Evolutionary conservation across 192 early-diverging fungal genomes (phyloP), one percentile per base, ranked within the genome.

Genomic region (Entomortierella beljakovae): DNA sequence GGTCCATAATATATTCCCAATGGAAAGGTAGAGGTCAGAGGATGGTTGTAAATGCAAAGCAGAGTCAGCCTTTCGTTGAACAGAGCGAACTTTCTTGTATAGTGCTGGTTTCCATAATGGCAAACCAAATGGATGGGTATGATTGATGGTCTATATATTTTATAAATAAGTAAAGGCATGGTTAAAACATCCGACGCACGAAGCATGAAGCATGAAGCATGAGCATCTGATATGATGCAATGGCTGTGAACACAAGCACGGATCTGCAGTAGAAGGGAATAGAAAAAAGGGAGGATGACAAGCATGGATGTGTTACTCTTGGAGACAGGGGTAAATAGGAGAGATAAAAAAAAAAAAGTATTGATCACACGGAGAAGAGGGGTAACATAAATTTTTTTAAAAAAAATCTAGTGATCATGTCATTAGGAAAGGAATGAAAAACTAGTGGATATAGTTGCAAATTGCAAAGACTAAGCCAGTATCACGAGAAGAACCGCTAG

Each of bases 81-180:
- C 93, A 18, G 93, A 92, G 16, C 97, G 92, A 11, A 90, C 87
- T 76, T 99, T 99, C 58, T 94, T 94, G 87, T 97, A 99, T n/a
- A 99, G 86, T 13, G 96, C 95, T 26, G 95, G 95, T 81, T 99
- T 99, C 97, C 97, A 99, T 26, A 99, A 86, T 34, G 92, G 93
- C 50, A 99, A 76, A 34, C 97, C 97, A 71, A 99, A 99, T 22
- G 96, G 96, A 84, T 97, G 95, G 7, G 85, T 82, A 31, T 85
- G 88, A 76, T 95, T 95, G 64, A 95, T 88, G 22, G 88, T 90
- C 88, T 94, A 84, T 56, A 20, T n/a, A n/a, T n/a, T n/a, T n/a
- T n/a, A n/a, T n/a, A n/a, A n/a, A 20, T 16, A 15, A 16, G 11
- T 20, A 8, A 43, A 15, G 37, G 15, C 35, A 20, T 13, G 8